Evolutionary conservation across 768 basidiomycete species (phyloP), one percentile per base, ranked within the genome.

Genomic region (Termitomyces sp.): DNA sequence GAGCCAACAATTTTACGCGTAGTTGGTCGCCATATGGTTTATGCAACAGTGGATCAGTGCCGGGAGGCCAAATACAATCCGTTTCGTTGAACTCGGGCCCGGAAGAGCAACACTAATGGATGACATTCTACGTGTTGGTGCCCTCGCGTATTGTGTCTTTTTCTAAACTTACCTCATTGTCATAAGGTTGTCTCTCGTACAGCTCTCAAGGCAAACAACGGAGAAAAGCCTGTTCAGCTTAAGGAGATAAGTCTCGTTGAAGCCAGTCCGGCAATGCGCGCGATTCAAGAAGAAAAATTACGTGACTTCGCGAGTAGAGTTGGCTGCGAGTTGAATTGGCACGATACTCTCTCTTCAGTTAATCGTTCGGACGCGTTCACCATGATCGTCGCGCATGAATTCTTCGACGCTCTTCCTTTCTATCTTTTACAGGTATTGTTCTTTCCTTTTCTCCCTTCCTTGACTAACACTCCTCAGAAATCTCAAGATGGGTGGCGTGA

Each of bases 341-440:
- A 89, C 64, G 81, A 89, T 56, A 78, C 83, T 0, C 73, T 97
- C 18, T 83, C 88, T 41, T 85, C 93, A 18, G 73, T 99, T 1
- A 72, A 80, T 0, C 72, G 68, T 60, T 65, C 77, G 18, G 74
- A 76, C 10, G 69, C 71, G 52, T 98, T 87, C 71, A 95, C 94
- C 0, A 85, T 97, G 77, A 71, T 97, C 26, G 75, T 98, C 16
- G 97, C 97, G 0, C 95, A 99, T 71, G 97, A 98, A 68, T 96
- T 98, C 74, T 98, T 99, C 62, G 97, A 98, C 69, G 95, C 95
- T 0, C 78, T 99, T 47, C 96, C 97, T 0, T 86, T 98, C 50
- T 92, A 97, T 71, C 76, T 95, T 40, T 75, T 98, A 40, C 86
- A 96, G 78, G 95, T 93, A 63, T 12, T 26, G 78, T 13, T 48